A percentile compares a stretch with the other conserved stretches of the same genome.
Conservation (phyloP, 2,329 filamentous ascomycete species). For the Phyllosticta citrichinensis region DNA sequence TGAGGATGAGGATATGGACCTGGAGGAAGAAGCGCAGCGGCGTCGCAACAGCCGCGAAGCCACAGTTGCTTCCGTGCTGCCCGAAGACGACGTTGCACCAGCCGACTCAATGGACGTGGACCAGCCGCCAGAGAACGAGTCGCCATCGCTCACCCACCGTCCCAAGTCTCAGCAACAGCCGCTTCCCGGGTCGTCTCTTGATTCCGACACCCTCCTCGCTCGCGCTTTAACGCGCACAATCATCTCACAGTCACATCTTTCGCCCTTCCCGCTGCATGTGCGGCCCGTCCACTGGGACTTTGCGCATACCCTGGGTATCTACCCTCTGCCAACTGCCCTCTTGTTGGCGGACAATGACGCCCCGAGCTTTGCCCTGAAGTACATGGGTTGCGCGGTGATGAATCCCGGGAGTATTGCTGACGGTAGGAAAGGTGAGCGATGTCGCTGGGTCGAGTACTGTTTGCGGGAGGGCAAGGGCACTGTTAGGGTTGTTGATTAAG, state of each 20-base stretch:
- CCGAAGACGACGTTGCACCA: constrained; percentile 26
- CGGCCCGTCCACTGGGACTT: constrained; percentile 89
- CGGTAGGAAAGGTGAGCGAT: constrained; percentile 47
- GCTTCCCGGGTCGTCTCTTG: constrained; percentile 12
- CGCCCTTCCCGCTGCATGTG: constrained; percentile 70
- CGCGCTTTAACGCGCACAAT: constrained; percentile 81
- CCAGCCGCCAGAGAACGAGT: constrained; percentile 10
- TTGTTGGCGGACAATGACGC: constrained; percentile 74
- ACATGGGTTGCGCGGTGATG: constrained; percentile 92
- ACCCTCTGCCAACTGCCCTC: constrained; percentile 77
- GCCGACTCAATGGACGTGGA: constrained; percentile 32
- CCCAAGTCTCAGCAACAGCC: constrained; percentile 13
- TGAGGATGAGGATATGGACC: constrained; percentile 24
- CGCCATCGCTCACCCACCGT: constrained; percentile 17
- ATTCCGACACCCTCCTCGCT: constrained; percentile 40
- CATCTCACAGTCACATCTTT: constrained; percentile 79
- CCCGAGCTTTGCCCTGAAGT: constrained; percentile 76
- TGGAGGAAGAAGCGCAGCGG: constrained; percentile 27
- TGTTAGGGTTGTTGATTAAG: constrained; percentile 16
- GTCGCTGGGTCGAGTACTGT: constrained; percentile 79
- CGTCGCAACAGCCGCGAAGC: constrained; percentile 23
- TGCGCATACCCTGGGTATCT: constrained; percentile 64
- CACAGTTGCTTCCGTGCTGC: constrained; percentile 15
- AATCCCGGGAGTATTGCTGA: constrained; percentile 71
- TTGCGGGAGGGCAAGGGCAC: constrained; percentile 18